Percentiles rank a stretch among this genome's conserved stretches.
These are phyloP conservation scores for Petunia secreta DNA, from an alignment of 257 asterid genomes.

Conservation along the genomic window DNA sequence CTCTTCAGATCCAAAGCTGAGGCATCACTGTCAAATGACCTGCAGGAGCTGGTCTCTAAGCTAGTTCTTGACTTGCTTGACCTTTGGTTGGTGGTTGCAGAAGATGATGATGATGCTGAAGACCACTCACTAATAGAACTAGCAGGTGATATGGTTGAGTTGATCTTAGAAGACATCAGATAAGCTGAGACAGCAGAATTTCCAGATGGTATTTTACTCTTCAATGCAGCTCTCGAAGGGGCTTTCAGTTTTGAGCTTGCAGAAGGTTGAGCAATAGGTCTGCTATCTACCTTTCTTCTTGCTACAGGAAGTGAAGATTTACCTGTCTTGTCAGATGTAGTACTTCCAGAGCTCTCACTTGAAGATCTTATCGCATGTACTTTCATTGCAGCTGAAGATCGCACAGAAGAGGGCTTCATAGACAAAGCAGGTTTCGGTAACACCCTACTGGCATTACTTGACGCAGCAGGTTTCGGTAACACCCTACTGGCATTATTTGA, in stretches of 20 bases:
- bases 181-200: constrained; percentile 56
- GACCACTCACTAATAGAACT: constrained; percentile 98
- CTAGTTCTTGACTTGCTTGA: constrained; percentile 64
- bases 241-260: constrained; percentile 54
- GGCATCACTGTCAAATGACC: constrained; percentile 48
- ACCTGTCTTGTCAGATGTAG: constrained; percentile 47
- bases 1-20: constrained; percentile 38
- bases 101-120: constrained; percentile 77
- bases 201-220: constrained; percentile 45
- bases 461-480: constrained; percentile 51
- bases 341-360: constrained; percentile 57
- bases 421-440: constrained; percentile 60
- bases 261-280: constrained; percentile 42
- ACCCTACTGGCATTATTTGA: constrained; percentile 51
- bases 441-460: constrained; percentile 51
- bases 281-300: constrained; percentile 59
- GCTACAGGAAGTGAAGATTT: constrained; percentile 49
- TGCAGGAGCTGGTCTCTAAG: constrained; percentile 59
- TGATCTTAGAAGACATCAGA: constrained; percentile 58
- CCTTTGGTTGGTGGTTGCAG: constrained; percentile 56
- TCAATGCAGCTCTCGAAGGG: constrained; percentile 55
- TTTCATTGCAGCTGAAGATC: constrained; percentile 49
- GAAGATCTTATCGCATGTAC: constrained; percentile 61
- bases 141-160: constrained; percentile 77
- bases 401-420: constrained; percentile 49